Evolutionary conservation across 2,329 filamentous ascomycete genomes (phyloP), one percentile per base, ranked within the genome.

Genomic region (Leptographium flavum): DNA sequence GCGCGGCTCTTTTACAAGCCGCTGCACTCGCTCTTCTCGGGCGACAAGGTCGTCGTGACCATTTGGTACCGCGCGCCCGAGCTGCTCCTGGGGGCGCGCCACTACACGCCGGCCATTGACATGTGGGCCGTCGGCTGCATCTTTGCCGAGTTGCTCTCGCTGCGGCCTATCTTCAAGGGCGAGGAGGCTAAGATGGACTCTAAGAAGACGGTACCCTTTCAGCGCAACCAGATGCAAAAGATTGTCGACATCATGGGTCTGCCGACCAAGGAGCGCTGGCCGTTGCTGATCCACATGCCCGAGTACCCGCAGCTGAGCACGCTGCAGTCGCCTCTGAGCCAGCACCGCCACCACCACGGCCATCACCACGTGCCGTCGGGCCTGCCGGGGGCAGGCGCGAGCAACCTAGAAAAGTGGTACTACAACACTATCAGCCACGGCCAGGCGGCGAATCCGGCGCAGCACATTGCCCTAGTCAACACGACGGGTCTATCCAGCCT

Each of bases 51-150:
- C 3, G 92, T 98, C 43, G 92, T 98, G 14, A 98, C 92, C 0
- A 98, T 98, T 51, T 98, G 92, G 92, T 98, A 98, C 57, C 85
- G 92, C 21, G 92, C 92, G 0, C 92, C 92, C 0, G 92, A 98
- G 62, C 72, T 98, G 4, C 76, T 98, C 1, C 76, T 98, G 3
- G 92, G 92, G 2, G 87, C 82, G 42, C 76, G 85, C n/a, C 92
- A 98, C 62, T 98, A 98, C 65, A 96, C 92, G 0, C 88, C 92
- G 0, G 90, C 92, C 21, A 87, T 98, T 52, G 92, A 98, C 61
- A 79, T 96, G 62, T 98, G 92, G 92, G 92, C 92, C 3, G 80
- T 98, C 1, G 92, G 92, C 1, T 98, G 92, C 61, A 98, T 98
- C 56, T 96, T 98, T 57, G 92, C 92, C 2, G 92, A 98, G 61